Evolutionary conservation across 2,329 filamentous ascomycete species (phyloP), one percentile per base, ranked within the genome.

Genomic region (Sclerotinia spermophila): DNA sequence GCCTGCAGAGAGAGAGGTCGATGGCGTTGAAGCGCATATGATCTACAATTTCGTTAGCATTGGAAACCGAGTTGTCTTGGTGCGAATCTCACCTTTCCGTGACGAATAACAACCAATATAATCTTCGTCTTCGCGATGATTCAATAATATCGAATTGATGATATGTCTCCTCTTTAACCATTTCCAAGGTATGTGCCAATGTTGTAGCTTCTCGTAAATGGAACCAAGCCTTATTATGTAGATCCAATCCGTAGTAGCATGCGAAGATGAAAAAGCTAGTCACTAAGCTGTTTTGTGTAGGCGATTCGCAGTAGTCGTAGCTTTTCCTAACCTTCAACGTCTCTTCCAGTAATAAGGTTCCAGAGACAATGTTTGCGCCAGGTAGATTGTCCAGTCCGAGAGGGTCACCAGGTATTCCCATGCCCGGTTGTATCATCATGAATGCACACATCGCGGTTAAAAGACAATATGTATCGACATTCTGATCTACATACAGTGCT

Each of bases 261-360:
- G 87, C 90, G 76, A 92, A 94, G 38, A 95, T 79, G 79, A 95
- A 94, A 80, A 92, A 93, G 68, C 90, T 93, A n/a, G 90, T 93
- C 71, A 89, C 87, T 19, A 92, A 79, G 59, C 83, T 86, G 75
- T 88, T 87, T 71, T 86, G 79, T 13, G 83, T 86, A 11, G 88
- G 84, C 21, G 81, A 81, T 67, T 87, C 86, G 44, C 86, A 82
- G 73, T 88, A 87, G 71, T 90, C 88, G 73, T 85, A 86, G 33
- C 86, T 85, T 77, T 89, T 89, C 69, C 89, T 85, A 6, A 90
- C 87, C n/a, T 87, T 84, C 24, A 89, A 78, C 1, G 86, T 84
- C 79, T 94, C 91, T 64, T 92, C 88, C 73, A 93, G 82, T 62
- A 94, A 82, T 53, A 91, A 81, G 67, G 89, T 87, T 45, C 89